These are phyloP conservation scores for Mucuna pruriens DNA, from an alignment of 306 rosid genomes.

Conservation along the genomic window DNA sequence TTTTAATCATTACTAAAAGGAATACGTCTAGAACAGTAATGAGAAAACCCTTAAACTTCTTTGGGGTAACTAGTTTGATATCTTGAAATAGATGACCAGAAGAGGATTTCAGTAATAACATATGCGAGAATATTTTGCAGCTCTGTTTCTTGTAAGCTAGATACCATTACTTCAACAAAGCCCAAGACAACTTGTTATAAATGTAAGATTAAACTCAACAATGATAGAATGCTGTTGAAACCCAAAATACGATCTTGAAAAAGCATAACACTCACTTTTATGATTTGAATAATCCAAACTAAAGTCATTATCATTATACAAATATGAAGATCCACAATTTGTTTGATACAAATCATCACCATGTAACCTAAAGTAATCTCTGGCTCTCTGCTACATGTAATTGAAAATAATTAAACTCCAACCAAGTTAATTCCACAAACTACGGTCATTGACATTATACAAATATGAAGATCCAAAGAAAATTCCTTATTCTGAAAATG, in stretches of 20 bases:
- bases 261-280: slow-evolving; percentile 64
- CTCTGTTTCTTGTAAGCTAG: slow-evolving; percentile 62
- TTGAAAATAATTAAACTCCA: slow-evolving; percentile 22
- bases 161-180: slow-evolving; percentile 87
- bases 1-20: slow-evolving; percentile 3
- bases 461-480: slow-evolving; percentile 8
- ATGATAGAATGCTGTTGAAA: slow-evolving; percentile 23
- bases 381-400: background rate
- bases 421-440: background rate
- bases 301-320: too few species aligned
- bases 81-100: slow-evolving; percentile 84
- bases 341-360: slow-evolving; percentile 3
- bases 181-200: slow-evolving; percentile 90
- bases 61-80: slow-evolving; percentile 68
- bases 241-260: slow-evolving; percentile 22
- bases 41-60: slow-evolving; percentile 67
- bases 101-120: slow-evolving; percentile 62
- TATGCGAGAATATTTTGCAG: slow-evolving; percentile 71
- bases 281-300: too few species aligned
- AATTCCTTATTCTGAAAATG: background rate
- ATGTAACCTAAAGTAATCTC: background rate
- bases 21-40: slow-evolving; percentile 71
- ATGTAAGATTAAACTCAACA: slow-evolving; percentile 41
- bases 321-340: background rate
- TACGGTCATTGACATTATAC: background rate